These are phyloP conservation scores for Tylopilus subfusipes DNA, from an alignment of 768 basidiomycete genomes.

Conservation along the genomic window DNA sequence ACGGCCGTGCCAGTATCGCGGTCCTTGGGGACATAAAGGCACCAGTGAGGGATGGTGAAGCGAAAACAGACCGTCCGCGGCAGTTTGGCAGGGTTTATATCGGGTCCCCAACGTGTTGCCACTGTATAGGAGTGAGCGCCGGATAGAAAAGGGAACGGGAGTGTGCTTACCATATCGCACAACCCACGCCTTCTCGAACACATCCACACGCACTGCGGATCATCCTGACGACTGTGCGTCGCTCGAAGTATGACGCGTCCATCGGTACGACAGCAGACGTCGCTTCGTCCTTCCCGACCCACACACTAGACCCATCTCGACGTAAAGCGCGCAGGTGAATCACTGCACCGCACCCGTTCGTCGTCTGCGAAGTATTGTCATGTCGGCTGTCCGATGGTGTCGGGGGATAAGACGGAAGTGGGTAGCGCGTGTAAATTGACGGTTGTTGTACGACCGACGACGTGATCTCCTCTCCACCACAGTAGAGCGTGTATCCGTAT, in stretches of 20 bases:
- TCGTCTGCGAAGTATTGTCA: conserved; percentile 14
- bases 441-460: conserved; percentile 5
- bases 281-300: conserved; percentile 55
- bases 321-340: conserved; percentile 56
- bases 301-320: conserved; percentile 49
- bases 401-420: conserved; percentile 35
- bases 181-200: conserved; percentile 64
- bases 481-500: conserved; percentile 38
- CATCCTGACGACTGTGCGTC: conserved; percentile 45
- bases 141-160: not conserved
- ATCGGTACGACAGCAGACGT: conserved; percentile 51
- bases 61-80: conserved; percentile 44
- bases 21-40: conserved; percentile 39
- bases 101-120: conserved; percentile 65
- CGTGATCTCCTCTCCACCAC: conserved; percentile 35
- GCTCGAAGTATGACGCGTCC: conserved; percentile 57
- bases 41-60: conserved; percentile 15
- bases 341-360: conserved; percentile 63
- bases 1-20: conserved; percentile 39
- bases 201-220: conserved; percentile 61
- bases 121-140: conserved; percentile 33
- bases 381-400: conserved; percentile 20
- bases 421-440: conserved; percentile 32
- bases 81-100: conserved; percentile 57
- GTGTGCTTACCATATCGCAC: conserved; percentile 49